These are phyloP conservation scores for Penicillium crustosum DNA, from an alignment of 2,329 filamentous ascomycete genomes.

Conservation along the genomic window DNA sequence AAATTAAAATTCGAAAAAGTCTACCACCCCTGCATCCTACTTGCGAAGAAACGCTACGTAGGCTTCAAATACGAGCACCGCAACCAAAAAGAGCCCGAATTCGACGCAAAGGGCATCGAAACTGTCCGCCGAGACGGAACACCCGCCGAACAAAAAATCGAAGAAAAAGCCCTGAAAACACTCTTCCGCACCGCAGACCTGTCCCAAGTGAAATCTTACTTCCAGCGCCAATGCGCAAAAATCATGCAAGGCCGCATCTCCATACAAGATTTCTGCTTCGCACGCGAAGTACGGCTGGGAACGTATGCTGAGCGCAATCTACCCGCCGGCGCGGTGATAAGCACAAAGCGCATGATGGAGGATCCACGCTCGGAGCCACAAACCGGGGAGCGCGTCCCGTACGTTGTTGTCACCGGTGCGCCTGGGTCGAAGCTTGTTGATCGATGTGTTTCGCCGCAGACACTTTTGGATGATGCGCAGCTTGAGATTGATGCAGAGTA, in stretches of 20 bases:
- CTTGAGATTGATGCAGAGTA: slow-evolving; percentile 89
- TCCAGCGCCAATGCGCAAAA: slow-evolving; percentile 85
- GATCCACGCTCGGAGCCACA: slow-evolving; percentile 88
- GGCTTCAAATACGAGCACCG: slow-evolving; percentile 92
- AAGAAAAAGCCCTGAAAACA: slow-evolving; percentile 84
- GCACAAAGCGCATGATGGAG: slow-evolving; percentile 78
- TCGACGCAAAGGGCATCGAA: slow-evolving; percentile 98
- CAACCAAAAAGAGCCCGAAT: slow-evolving; percentile 75
- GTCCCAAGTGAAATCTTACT: slow-evolving; percentile 83
- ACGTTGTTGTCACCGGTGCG: slow-evolving; percentile 85
- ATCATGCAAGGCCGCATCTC: slow-evolving; percentile 87
- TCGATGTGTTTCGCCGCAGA: slow-evolving; percentile 84
- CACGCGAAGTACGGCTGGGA: slow-evolving; percentile 84
- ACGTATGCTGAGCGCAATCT: slow-evolving; percentile 81
- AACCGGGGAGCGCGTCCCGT: slow-evolving; percentile 91
- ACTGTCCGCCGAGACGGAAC: slow-evolving; percentile 94
- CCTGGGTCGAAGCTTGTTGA: slow-evolving; percentile 84
- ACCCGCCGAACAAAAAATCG: slow-evolving; percentile 92
- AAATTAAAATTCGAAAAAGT: slow-evolving; percentile 99
- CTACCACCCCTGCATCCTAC: slow-evolving; percentile 88
- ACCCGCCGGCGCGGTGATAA: slow-evolving; percentile 85
- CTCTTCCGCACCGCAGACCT: slow-evolving; percentile 89
- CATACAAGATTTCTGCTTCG: slow-evolving; percentile 94
- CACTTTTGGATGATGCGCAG: slow-evolving; percentile 72
- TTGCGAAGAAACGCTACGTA: slow-evolving; percentile 97